Base-by-base conservation (phyloP, 192 early-diverging fungal species). In the Entrophospora sp. region DNA sequence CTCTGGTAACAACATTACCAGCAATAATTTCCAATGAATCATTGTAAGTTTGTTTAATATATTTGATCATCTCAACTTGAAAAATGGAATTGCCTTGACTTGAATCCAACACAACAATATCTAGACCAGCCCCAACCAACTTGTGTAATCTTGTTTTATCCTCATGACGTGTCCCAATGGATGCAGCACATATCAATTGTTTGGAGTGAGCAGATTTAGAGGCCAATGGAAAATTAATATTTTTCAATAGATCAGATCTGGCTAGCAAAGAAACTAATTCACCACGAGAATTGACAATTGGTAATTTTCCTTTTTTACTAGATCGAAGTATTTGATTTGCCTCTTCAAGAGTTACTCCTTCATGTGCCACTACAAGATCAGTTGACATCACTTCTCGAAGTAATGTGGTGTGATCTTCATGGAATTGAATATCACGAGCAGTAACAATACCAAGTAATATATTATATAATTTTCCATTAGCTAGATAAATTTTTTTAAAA, bases 291-390 rank as follows among this genome's bases (percentile, higher is more conserved):
- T 98, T 91, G 57, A 98, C 88, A 57, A 98, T 95, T 28, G 93
- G 94, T 46, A 98, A 83, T 79, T 98, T 98, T 68, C 96, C 96
- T 79, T 96, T 96, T 79, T 91, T 90, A 69, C 91, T 95, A 32
- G 80, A 78, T 48, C 86, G 79, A 66, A 98, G 80, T 57, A 96
- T 91, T 24, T 78, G 72, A 77, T 98, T 93, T 52, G 96, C 96
- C 74, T 96, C 90, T 38, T 77, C 74, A 36, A 96, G 82, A 3
- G 94, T 96, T 34, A 96, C 89, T 58, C 94, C 94, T 64, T 91
- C 75, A 20, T 86, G 73, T 31, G 93, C 96, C 7, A 86, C 84
- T 45, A 93, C 87, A 20, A 98, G 79, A 56, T 96, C 83, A 27
- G 84, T 92, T 58, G 88, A 91, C 96, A 98, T 98, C 62, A 96